Evolutionary conservation across 768 basidiomycete species (phyloP).

Genomic region (Hirschioporus abietinus): DNA sequence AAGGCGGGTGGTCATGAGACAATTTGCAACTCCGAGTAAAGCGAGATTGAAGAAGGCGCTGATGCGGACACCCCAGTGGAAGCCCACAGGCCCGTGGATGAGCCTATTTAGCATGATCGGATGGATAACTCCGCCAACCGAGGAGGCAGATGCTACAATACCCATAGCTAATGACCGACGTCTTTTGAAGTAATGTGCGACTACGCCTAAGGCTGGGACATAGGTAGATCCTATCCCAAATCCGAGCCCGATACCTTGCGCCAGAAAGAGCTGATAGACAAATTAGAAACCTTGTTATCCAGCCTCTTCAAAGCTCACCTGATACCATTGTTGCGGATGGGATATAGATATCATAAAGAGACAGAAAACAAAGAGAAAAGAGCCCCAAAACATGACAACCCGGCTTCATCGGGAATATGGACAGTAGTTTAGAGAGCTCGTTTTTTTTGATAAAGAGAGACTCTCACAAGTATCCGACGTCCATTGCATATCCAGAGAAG

Average conservation of each 20-base stretch:
- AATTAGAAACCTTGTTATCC: background rate
- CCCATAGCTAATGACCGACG: constrained; percentile 23
- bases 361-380: constrained; percentile 23
- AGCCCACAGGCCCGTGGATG: constrained; percentile 18
- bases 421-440: too few species aligned
- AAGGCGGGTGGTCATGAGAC: constrained; percentile 16
- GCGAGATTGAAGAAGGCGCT: constrained; percentile 16
- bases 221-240: constrained; percentile 31
- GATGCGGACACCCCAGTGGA: constrained; percentile 14
- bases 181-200: constrained; percentile 22
- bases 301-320: constrained; percentile 21
- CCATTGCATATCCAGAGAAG: constrained; percentile 27
- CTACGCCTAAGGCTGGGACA: constrained; percentile 19
- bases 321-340: constrained; percentile 29
- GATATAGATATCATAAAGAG: constrained; percentile 35
- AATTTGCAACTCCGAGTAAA: constrained; percentile 18
- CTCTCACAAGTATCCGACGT: constrained; percentile 26
- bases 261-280: constrained; percentile 33
- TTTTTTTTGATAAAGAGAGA: constrained; percentile 7
- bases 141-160: constrained; percentile 20
- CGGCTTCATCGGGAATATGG: constrained; percentile 9
- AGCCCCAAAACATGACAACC: constrained; percentile 18
- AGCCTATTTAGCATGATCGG: constrained; percentile 23
- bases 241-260: constrained; percentile 39
- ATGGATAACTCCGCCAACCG: constrained; percentile 23